phyloP scores from a whole-genome alignment of 129 eudicot species.

The Glebionis coronaria region DNA sequence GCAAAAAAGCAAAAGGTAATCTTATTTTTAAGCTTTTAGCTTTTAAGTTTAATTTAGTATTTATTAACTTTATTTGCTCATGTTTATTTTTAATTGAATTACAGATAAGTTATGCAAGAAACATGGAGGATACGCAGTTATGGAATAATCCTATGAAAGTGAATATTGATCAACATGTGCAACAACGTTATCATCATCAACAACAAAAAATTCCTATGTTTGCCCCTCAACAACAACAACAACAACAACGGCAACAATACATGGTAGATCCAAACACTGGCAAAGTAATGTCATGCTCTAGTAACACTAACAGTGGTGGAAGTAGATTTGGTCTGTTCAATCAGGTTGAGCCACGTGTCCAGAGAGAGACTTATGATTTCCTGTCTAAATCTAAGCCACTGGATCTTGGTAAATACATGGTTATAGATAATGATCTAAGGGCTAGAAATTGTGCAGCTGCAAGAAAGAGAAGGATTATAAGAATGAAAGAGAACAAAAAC shows the following conservation, averaged over 20 bases:
- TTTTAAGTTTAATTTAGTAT: not conserved
- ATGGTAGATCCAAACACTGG: conserved; percentile 29
- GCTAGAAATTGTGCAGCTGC: conserved; percentile 42
- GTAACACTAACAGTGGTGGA: conserved; percentile 27
- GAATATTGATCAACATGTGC: conserved; percentile 14
- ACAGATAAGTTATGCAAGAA: conserved; percentile 26
- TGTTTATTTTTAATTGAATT: not conserved
- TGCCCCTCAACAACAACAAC: conserved; percentile 21
- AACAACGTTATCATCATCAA: conserved; percentile 29
- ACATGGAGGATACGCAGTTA: conserved; percentile 11
- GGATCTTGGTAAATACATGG: conserved; percentile 25
- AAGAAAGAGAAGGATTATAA: conserved; percentile 38
- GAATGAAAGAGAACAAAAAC: conserved; percentile 41
- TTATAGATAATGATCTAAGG: conserved; percentile 29
- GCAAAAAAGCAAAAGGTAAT: conserved; percentile 47
- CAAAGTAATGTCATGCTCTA: conserved; percentile 20
- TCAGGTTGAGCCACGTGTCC: conserved; percentile 38
- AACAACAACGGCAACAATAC: conserved; percentile 21
- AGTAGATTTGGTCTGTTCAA: conserved; percentile 27
- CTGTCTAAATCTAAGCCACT: conserved; percentile 38
- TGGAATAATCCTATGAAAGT: conserved; percentile 21
- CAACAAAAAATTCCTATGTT: conserved; percentile 27
- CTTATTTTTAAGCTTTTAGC: no score
- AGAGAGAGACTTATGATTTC: conserved; percentile 33
- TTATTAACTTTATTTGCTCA: not conserved